Conservation (phyloP, 2,329 filamentous ascomycete species). For the Metarhizium guizhouense region DNA sequence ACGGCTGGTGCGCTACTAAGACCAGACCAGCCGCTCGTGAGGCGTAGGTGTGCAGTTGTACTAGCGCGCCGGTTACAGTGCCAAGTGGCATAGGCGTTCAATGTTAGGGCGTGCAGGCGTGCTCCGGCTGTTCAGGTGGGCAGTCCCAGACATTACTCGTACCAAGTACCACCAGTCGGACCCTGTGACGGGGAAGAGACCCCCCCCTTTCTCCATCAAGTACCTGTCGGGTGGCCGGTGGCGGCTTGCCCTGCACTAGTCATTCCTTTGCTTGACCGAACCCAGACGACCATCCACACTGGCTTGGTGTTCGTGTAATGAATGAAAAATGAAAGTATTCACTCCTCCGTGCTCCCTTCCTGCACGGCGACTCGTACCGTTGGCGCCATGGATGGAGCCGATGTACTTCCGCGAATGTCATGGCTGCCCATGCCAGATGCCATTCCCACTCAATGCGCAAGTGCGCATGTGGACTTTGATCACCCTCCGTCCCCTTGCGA, state of each 20-base stretch:
- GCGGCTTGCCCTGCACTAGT: not conserved
- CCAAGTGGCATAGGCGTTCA: too few relatives aligned
- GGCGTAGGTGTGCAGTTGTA: not conserved
- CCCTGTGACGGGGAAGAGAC: not conserved
- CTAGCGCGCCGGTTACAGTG: too few relatives aligned
- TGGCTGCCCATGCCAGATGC: not conserved
- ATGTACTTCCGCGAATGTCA: not conserved
- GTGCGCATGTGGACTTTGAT: constrained; percentile 3
- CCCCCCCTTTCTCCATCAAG: not conserved
- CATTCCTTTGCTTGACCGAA: not conserved
- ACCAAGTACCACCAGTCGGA: not conserved
- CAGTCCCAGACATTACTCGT: not conserved
- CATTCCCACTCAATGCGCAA: not conserved
- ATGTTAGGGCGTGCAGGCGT: too few relatives aligned
- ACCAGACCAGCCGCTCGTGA: too few relatives aligned
- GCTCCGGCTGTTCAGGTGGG: not conserved
- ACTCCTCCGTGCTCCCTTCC: not conserved
- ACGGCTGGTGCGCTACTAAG: too few relatives aligned
- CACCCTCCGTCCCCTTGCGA: constrained; percentile 5
- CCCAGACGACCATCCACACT: not conserved
- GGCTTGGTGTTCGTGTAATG: not conserved
- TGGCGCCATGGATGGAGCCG: not conserved
- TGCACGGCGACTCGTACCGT: not conserved
- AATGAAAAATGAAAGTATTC: not conserved
- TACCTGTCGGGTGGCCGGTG: not conserved